phyloP scores from a whole-genome alignment of 2,329 filamentous ascomycete genomes.

The Salinomyces thailandicus region DNA sequence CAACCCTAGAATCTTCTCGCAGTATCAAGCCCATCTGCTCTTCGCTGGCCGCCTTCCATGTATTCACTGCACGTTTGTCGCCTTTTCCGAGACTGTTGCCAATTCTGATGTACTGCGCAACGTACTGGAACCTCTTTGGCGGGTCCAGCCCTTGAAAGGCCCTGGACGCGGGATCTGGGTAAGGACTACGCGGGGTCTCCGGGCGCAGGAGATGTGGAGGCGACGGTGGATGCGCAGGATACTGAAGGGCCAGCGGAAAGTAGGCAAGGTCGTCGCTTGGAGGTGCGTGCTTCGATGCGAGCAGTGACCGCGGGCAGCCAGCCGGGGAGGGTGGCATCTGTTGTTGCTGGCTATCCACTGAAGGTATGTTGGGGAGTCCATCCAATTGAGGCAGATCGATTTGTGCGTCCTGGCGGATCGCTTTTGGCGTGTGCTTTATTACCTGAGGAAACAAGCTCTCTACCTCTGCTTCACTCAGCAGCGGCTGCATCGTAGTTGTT shows the following conservation, averaged over 20 bases:
- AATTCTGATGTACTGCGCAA: slow-evolving; percentile 10
- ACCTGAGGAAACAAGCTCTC: slow-evolving; percentile 1
- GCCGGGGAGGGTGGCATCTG: neutral
- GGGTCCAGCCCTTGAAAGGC: slow-evolving; percentile 9
- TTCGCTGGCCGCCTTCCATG: slow-evolving; percentile 14
- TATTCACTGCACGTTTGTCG: slow-evolving; percentile 11
- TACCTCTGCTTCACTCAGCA: neutral
- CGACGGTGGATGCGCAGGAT: neutral
- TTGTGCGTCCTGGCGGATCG: neutral
- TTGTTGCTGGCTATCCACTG: neutral
- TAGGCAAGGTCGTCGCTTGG: neutral
- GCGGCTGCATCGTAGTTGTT: neutral
- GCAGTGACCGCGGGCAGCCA: neutral
- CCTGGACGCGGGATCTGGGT: slow-evolving; percentile 10
- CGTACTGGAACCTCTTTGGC: slow-evolving; percentile 13
- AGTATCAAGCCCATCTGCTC: slow-evolving; percentile 13
- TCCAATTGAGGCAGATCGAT: neutral
- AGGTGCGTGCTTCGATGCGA: slow-evolving; percentile 1
- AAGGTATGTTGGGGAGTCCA: neutral
- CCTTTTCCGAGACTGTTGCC: slow-evolving; percentile 9
- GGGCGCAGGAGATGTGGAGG: neutral
- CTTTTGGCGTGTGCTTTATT: neutral
- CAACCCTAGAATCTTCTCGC: neutral
- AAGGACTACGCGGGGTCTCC: slow-evolving; percentile 5
- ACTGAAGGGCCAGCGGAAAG: neutral